Percentiles rank a stretch among this genome's conserved stretches.
phyloP scores from a whole-genome alignment of 768 basidiomycete genomes.

The Macrolepiota fuliginosa region DNA sequence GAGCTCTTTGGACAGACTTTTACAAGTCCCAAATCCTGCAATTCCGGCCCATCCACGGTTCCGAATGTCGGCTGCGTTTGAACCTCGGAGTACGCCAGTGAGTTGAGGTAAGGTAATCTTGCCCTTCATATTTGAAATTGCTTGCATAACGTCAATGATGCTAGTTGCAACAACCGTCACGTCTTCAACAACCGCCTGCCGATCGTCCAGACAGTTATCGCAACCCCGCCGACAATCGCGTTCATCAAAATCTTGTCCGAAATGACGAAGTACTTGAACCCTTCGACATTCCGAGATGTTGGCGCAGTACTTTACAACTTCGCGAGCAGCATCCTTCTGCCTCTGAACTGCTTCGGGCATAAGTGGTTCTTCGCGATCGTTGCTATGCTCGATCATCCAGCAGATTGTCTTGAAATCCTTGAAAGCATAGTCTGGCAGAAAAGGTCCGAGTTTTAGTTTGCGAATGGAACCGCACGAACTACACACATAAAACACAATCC shows the following conservation, averaged over 20 bases:
- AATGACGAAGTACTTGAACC: slow-evolving; percentile 83
- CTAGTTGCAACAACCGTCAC: slow-evolving; percentile 56
- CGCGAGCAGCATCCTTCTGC: slow-evolving; percentile 59
- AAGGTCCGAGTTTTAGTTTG: slow-evolving; percentile 7
- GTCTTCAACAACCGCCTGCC: slow-evolving; percentile 47
- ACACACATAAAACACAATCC: slow-evolving; percentile 84
- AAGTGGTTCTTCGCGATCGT: slow-evolving; percentile 28
- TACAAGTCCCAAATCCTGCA: slow-evolving; percentile 52
- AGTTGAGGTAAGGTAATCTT: slow-evolving; percentile 61
- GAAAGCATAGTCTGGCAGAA: slow-evolving; percentile 52
- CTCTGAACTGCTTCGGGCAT: slow-evolving; percentile 59
- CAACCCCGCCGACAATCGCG: slow-evolving; percentile 67
- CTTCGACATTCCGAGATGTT: slow-evolving; percentile 88
- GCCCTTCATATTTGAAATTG: slow-evolving; percentile 39
- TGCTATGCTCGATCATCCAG: slow-evolving; percentile 58
- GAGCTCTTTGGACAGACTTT: slow-evolving; percentile 46
- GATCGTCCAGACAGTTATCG: slow-evolving; percentile 73
- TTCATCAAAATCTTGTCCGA: slow-evolving; percentile 76
- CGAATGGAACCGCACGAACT: background rate
- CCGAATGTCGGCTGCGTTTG: slow-evolving; percentile 42
- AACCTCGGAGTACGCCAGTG: slow-evolving; percentile 65
- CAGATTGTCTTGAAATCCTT: slow-evolving; percentile 54
- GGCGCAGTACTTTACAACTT: slow-evolving; percentile 76
- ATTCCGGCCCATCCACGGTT: slow-evolving; percentile 47
- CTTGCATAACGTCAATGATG: slow-evolving; percentile 57